These are phyloP conservation scores for Acanthamoeba sp. DNA, from an alignment of 208 protist species.

Conservation along the genomic window DNA sequence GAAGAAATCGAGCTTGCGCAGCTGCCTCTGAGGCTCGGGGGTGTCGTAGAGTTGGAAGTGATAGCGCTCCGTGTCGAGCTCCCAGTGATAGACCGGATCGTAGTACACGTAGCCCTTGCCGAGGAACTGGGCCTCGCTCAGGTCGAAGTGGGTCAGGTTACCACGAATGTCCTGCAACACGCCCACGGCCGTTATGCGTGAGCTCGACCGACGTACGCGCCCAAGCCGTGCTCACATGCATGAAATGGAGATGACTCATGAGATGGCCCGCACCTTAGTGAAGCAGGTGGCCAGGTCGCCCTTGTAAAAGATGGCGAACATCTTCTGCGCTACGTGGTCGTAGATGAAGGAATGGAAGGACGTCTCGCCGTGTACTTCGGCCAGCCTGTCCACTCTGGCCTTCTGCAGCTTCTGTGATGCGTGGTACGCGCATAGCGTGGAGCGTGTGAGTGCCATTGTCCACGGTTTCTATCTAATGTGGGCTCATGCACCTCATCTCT, in stretches of 20 bases:
- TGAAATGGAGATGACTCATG: too few species aligned
- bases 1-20: slow-evolving; percentile 52
- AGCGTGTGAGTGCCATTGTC: neutral
- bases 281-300: slow-evolving; percentile 47
- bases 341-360: slow-evolving; percentile 56
- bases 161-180: neutral
- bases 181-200: too few species aligned
- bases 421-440: neutral
- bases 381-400: slow-evolving; percentile 38
- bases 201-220: too few species aligned
- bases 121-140: slow-evolving; percentile 49
- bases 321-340: slow-evolving; percentile 41
- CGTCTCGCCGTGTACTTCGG: slow-evolving; percentile 12
- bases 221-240: too few species aligned
- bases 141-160: slow-evolving; percentile 62
- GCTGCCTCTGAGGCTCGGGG: neutral
- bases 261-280: slow-evolving; percentile 26
- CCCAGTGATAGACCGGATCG: slow-evolving; percentile 69
- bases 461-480: too few species aligned
- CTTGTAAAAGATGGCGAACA: slow-evolving; percentile 48
- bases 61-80: slow-evolving; percentile 44
- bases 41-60: slow-evolving; percentile 65
- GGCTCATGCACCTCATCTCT: slow-evolving; percentile 28
- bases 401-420: slow-evolving; percentile 30
- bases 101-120: slow-evolving; percentile 40